Evolutionary conservation across 1,284 basidiomycete genomes (phyloP).

Genomic region (Xanthoconium separans): DNA sequence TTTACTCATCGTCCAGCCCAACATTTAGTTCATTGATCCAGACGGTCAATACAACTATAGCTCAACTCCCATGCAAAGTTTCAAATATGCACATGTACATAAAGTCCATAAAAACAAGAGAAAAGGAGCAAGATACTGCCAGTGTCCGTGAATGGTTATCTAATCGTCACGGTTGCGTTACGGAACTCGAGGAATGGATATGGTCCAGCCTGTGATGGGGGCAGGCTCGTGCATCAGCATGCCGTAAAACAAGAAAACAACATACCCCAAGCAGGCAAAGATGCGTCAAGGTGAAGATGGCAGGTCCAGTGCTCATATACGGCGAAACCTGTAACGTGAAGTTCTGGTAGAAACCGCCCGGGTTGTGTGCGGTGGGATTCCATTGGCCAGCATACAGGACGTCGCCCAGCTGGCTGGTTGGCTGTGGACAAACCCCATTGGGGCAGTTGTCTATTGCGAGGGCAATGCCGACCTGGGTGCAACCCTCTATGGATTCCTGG

Average conservation of each 20-base stretch:
- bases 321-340: slow-evolving; percentile 22
- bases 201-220: slow-evolving; percentile 9
- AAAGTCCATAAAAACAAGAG: too few relatives aligned
- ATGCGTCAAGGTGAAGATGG: slow-evolving; percentile 33
- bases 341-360: slow-evolving; percentile 32
- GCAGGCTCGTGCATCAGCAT: slow-evolving; percentile 8
- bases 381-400: slow-evolving; percentile 33
- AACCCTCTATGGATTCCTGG: slow-evolving; percentile 22
- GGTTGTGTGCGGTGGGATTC: slow-evolving; percentile 20
- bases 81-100: too few relatives aligned
- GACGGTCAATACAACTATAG: too few relatives aligned
- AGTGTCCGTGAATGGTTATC: neutral
- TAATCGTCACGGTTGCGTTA: neutral
- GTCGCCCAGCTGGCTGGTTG: slow-evolving; percentile 19
- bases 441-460: slow-evolving; percentile 24
- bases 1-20: too few relatives aligned
- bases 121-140: neutral
- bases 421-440: slow-evolving; percentile 24
- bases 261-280: slow-evolving; percentile 33
- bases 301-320: slow-evolving; percentile 16
- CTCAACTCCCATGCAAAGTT: too few relatives aligned
- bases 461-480: slow-evolving; percentile 32
- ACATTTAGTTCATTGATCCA: too few relatives aligned
- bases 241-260: neutral
- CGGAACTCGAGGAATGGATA: slow-evolving; percentile 7